Evolutionary conservation across 495 filamentous ascomycete genomes (phyloP), one percentile per base, ranked within the genome.

Genomic region (Daldinia vernicosa): DNA sequence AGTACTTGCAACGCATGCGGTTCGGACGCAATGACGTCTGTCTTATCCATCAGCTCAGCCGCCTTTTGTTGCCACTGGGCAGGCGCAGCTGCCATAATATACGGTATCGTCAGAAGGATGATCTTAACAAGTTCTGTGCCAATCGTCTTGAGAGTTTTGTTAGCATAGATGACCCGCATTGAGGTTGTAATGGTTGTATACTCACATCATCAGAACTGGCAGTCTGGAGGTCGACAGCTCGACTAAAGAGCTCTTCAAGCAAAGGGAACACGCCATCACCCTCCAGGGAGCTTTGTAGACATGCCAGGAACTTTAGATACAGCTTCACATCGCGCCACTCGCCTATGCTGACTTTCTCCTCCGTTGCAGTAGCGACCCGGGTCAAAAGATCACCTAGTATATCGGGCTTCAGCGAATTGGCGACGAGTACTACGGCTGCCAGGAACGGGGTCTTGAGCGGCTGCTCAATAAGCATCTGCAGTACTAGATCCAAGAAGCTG

Each of bases 381-480:
- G 77, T 82, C 33, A 98, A 79, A 14, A 95, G 76, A 52, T 94
- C 88, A 43, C 85, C 81, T 28, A 89, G 85, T 37, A 95, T 81
- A 67, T 95, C 91, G 22, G 89, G 85, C 51, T 92, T 92, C 65
- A 90, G 80, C 35, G 85, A 84, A 80, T 98, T 95, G 63, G 88
- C 83, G 50, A 92, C 86, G 54, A 97, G 83, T 28, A 94, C 84
- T 3, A 94, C 88, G 26, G 90, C 91, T 28, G 93, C 94, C 58
- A 95, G 84, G 77, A 97, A 98, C 1, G 95, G 96, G 58, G 93
- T 95, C 82, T 98, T 98, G 80, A 99, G 90, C 0, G 96, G 95
- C 80, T 99, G 95, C 80, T 99, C 95, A 22, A 94, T 74, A 45
- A 90, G 83, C 63, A 98, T 84, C 76, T 93, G 91, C 53, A 95